These are phyloP conservation scores for Cyberlindnera mrakii DNA, from an alignment of 805 yeast species.

Conservation along the genomic window DNA sequence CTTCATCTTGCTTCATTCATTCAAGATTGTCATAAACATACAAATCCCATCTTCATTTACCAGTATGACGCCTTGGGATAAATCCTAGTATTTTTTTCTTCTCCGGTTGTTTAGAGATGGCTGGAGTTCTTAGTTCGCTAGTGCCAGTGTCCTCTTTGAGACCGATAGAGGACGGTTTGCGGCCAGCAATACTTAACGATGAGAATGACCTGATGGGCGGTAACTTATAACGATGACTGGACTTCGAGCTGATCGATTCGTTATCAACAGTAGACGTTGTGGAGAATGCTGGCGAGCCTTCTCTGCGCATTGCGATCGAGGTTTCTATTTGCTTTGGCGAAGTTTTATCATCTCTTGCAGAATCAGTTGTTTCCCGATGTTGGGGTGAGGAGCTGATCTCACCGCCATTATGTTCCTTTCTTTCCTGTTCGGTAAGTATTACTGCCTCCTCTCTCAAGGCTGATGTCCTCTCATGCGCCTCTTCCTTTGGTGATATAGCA, in stretches of 20 bases:
- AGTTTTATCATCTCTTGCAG: no score
- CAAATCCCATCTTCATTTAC: neutral
- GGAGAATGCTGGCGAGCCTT: neutral
- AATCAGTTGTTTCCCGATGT: no score
- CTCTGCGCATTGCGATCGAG: neutral
- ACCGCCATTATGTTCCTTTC: no score
- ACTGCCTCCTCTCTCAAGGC: no score
- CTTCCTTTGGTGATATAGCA: neutral
- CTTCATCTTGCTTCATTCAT: no score
- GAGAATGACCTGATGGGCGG: neutral
- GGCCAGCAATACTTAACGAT: neutral
- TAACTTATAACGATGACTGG: neutral
- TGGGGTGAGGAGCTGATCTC: no score
- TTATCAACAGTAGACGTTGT: neutral
- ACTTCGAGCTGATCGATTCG: slow-evolving; percentile 1
- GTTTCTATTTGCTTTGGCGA: no score
- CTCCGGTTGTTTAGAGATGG: neutral
- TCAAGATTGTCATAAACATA: no score
- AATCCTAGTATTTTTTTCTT: slow-evolving; percentile 2
- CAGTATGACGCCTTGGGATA: neutral
- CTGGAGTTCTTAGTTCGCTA: neutral
- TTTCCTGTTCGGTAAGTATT: no score
- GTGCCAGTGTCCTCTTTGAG: neutral
- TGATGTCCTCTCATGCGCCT: neutral
- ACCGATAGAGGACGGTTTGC: neutral